Evolutionary conservation across 441 rosid genomes (phyloP), one percentile per base, ranked within the genome.

Genomic region (Populus hybrid): DNA sequence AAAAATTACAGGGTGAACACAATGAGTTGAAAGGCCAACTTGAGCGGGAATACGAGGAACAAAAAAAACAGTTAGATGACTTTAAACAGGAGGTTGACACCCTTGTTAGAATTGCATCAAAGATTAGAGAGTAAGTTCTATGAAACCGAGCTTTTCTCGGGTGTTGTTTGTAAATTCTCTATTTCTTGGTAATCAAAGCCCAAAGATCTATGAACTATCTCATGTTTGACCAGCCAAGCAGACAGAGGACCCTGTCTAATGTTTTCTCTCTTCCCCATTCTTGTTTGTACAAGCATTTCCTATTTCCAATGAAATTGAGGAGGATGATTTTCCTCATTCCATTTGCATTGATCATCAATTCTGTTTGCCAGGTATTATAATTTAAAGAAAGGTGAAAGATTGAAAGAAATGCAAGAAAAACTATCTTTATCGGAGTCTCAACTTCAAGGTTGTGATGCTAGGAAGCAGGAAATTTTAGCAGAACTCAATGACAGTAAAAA

Each of bases 121-220:
- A 90, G 83, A 93, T 94, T 83, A 87, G 91, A 86, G 97, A 87
- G 99, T 97, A 91, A 85, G 92, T 80, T 79, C 79, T 78, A 28
- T 78, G 53, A 75, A 71, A 80, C 74, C 70, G 79, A 53, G 67
- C 80, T 72, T 72, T 70, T 40, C 46, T 40, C 14, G 14, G 46
- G 14, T 10, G 14, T 70, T 70, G 40, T 40, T 21, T 35, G 21
- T 70, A 36, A 70, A 70, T 12, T 70, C 57, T 72, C 35, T 16
- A 72, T 72, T 53, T 64, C 32, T 24, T 50, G 75, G 63, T 72
- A 72, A 53, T 72, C 23, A 72, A 72, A 72, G 21, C 34, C 75
- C 19, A 18, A 18, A 28, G 5, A 42, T 72, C 42, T 53, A 72
- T 46, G 66, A 28, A 50, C 35, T 53, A 6, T 36, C n/a, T 38